Base-by-base conservation (phyloP, 495 filamentous ascomycete species). In the Cetradonia linearis region DNA sequence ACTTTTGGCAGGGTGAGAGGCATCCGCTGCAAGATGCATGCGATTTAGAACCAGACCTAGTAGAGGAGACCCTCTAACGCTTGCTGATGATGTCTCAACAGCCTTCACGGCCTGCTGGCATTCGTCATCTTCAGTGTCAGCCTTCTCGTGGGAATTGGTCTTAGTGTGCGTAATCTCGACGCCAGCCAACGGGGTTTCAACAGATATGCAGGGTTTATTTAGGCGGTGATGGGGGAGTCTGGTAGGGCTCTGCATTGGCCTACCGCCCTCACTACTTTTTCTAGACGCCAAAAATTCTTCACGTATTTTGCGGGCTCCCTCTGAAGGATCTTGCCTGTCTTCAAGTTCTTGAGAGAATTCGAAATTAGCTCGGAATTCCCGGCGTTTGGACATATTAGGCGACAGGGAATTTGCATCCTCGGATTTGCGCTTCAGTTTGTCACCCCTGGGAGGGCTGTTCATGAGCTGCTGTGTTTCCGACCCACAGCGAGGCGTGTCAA, bases 281-380 rank as follows among this genome's bases (percentile, higher is more conserved):
- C 65, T 49, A 1, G 59, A 61, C 33, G 57, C 62, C 11, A 69
- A 59, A 38, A 65, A 69, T 27, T 69, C 68, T 54, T 62, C 44
- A 13, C 68, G 61, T 36, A 60, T 55, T 36, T 55, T 58, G 16
- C 65, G 55, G 33, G 60, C 62, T 37, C 60, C 33, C 9, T 55
- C 63, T 44, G 66, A 67, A 23, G 65, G 62, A 62, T 68, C 65
- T 40, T 46, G 55, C 33, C 37, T 30, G 36, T 63, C 18, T 10
- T 59, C 38, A 30, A 63, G 23, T 18, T 61, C 63, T 27, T 69
- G 55, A 50, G 34, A 60, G 20, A 65, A 58, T 3, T 50, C 55
- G 31, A 69, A 65, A 2, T 18, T 46, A 3, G 40, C 27, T 20
- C 36, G 52, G 5, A 46, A 3, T 20, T 56, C 55, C 38, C 50